Evolutionary conservation across 345 rosid species (phyloP).

Genomic region (Populus pruinosa): DNA sequence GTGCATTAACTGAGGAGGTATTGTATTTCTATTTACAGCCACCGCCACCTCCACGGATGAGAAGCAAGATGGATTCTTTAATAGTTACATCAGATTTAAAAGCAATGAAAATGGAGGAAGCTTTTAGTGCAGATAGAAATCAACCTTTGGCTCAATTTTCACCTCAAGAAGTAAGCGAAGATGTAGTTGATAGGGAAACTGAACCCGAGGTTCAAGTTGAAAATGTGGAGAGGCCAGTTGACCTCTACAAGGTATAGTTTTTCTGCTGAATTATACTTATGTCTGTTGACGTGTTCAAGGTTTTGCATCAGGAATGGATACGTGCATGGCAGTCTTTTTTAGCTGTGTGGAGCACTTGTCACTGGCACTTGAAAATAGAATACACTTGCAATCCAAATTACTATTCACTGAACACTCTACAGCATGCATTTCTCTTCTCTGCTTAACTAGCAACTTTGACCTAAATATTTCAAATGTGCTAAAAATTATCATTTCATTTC

Average conservation of each 20-base stretch:
- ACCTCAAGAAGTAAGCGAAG: constrained; percentile 33
- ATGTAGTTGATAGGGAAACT: constrained; percentile 38
- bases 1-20: neutral
- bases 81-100: constrained; percentile 71
- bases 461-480: neutral
- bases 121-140: constrained; percentile 31
- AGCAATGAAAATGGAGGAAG: constrained; percentile 44
- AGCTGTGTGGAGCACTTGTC: neutral
- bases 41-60: constrained; percentile 64
- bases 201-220: constrained; percentile 59
- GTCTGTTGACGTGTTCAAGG: neutral
- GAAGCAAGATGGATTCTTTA: constrained; percentile 84
- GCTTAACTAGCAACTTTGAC: no score
- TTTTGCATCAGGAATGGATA: neutral
- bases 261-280: constrained; percentile 4
- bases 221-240: constrained; percentile 91
- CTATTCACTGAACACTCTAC: no score
- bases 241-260: constrained; percentile 83
- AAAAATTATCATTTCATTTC: neutral
- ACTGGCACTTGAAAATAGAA: no score
- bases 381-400: no score
- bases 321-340: neutral
- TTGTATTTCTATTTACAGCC: constrained; percentile 49
- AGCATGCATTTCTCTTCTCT: no score
- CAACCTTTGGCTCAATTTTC: constrained; percentile 22